Base-by-base conservation (phyloP, 805 yeast genomes). In the Suhomyces faveliae region DNA sequence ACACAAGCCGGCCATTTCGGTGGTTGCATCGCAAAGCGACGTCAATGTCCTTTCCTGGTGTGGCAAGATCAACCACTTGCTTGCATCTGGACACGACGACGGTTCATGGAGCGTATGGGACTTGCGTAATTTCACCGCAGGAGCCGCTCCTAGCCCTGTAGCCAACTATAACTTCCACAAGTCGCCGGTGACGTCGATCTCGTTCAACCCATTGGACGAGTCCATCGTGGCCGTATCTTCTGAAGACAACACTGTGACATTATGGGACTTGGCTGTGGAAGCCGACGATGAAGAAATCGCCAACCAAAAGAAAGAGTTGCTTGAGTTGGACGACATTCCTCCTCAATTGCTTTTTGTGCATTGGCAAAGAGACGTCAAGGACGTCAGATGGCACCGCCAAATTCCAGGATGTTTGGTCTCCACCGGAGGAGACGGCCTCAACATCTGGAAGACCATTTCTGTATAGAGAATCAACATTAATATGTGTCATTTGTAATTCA, bases 51-150 rank as follows among this genome's bases (percentile, higher is more conserved):
- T 94, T 64, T 88, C 96, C 45, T 94, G 99, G 99, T 88, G 92
- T 70, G 80, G 79, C 52, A 87, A 87, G 63, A 85, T 91, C 55
- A 85, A 85, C 60, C 90, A 92, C 62, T 73, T 94, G 60, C 75
- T 94, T 47, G 97, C 97, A 0, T 84, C 94, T 42, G 99, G 99
- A 57, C 97, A 94, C 63, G 99, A 94, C 67, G 96, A 91, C 66
- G 99, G 99, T 54, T 71, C 83, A 24, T 94, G 98, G 97, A 90
- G 96, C 39, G 94, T 94, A 40, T 94, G 99, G 99, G 99, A 94
- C 73, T 76, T 94, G 68, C 84, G 99, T 63, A 85, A 58, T 82
- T 94, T 77, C 77, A 85, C 56, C 79, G 84, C 57, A 66, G 74
- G 53, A 39, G 68, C 80, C 5, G 60, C 65, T 39, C 85, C 86